A percentile compares a stretch with the other conserved stretches of the same genome.
Evolutionary conservation across 371 early-diverging fungal species (phyloP).

Genomic region (Mucor saturninus): DNA sequence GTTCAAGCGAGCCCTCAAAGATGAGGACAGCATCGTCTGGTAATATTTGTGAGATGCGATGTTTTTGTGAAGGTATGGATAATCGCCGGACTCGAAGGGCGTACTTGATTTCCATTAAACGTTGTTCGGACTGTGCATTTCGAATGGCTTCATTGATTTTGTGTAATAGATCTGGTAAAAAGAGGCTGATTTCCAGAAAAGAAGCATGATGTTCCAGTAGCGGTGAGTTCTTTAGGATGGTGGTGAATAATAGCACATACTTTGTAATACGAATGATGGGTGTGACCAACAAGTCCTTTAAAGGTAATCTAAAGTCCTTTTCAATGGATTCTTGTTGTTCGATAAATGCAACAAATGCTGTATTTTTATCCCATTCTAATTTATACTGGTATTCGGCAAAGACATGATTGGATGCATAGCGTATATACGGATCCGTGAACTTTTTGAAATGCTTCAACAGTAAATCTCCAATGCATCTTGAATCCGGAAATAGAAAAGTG

Average conservation of each 20-base stretch:
- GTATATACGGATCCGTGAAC: slow-evolving; percentile 14
- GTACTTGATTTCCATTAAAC: slow-evolving; percentile 17
- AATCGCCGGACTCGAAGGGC: slow-evolving; percentile 2
- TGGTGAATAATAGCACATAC: slow-evolving; percentile 8
- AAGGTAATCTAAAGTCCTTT: slow-evolving; percentile 16
- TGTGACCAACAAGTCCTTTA: slow-evolving; percentile 8
- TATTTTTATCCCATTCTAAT: slow-evolving; percentile 16
- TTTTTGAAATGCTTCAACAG: slow-evolving; percentile 11
- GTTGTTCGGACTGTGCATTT: slow-evolving; percentile 17
- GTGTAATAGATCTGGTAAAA: slow-evolving; percentile 11
- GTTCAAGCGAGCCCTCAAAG: slow-evolving; percentile 9
- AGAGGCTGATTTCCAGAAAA: neutral
- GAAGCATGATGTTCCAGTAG: neutral
- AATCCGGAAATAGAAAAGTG: slow-evolving; percentile 14
- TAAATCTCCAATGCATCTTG: slow-evolving; percentile 1
- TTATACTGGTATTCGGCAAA: slow-evolving; percentile 14
- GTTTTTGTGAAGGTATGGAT: neutral
- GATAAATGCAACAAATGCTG: slow-evolving; percentile 17
- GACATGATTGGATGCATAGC: slow-evolving; percentile 23
- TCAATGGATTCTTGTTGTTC: slow-evolving; percentile 13
- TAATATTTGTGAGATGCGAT: slow-evolving; percentile 9
- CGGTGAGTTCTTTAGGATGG: slow-evolving; percentile 15
- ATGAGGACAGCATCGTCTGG: slow-evolving; percentile 19
- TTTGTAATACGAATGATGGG: slow-evolving; percentile 17
- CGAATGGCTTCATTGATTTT: slow-evolving; percentile 26